These are phyloP conservation scores for Xylariaceae sp. DNA, from an alignment of 2,329 filamentous ascomycete genomes.

Conservation along the genomic window DNA sequence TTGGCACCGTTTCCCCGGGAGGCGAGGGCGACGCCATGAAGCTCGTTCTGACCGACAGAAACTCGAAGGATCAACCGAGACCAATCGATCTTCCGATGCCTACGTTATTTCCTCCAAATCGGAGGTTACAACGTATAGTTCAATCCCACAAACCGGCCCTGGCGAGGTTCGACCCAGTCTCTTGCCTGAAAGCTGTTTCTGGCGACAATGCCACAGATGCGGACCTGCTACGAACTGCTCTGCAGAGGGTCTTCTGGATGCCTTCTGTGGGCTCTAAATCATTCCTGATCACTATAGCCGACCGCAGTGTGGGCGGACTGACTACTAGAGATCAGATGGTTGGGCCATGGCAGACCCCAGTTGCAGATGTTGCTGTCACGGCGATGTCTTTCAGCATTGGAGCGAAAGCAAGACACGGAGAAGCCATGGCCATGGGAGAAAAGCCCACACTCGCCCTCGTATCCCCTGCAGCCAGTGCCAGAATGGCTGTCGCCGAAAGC, in stretches of 20 bases:
- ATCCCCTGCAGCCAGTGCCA: slow-evolving; percentile 78
- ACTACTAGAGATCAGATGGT: slow-evolving; percentile 91
- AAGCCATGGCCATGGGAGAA: slow-evolving; percentile 73
- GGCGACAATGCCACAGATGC: slow-evolving; percentile 60
- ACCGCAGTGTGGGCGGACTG: slow-evolving; percentile 84
- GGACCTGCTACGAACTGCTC: slow-evolving; percentile 55
- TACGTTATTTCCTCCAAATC: slow-evolving; percentile 22
- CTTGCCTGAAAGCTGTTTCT: slow-evolving; percentile 29
- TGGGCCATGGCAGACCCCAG: slow-evolving; percentile 90
- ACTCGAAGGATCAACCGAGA: slow-evolving; percentile 17
- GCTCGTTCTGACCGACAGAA: slow-evolving; percentile 52
- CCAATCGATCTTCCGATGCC: slow-evolving; percentile 24
- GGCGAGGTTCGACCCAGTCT: slow-evolving; percentile 57
- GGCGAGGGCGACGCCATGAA: slow-evolving; percentile 58
- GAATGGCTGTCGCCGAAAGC: slow-evolving; percentile 93
- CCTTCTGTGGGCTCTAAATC: slow-evolving; percentile 94
- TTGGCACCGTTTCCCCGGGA: slow-evolving; percentile 65
- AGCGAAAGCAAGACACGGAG: slow-evolving; percentile 68
- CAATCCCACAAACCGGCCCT: slow-evolving; percentile 15
- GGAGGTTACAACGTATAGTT: slow-evolving; percentile 20
- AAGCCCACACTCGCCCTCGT: slow-evolving; percentile 66
- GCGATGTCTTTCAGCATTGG: slow-evolving; percentile 64
- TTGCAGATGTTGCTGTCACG: slow-evolving; percentile 90
- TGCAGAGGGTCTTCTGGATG: slow-evolving; percentile 72
- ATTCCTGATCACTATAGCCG: slow-evolving; percentile 94